phyloP scores from a whole-genome alignment of 2,329 filamentous ascomycete species.

The Calonectria ilicicola region DNA sequence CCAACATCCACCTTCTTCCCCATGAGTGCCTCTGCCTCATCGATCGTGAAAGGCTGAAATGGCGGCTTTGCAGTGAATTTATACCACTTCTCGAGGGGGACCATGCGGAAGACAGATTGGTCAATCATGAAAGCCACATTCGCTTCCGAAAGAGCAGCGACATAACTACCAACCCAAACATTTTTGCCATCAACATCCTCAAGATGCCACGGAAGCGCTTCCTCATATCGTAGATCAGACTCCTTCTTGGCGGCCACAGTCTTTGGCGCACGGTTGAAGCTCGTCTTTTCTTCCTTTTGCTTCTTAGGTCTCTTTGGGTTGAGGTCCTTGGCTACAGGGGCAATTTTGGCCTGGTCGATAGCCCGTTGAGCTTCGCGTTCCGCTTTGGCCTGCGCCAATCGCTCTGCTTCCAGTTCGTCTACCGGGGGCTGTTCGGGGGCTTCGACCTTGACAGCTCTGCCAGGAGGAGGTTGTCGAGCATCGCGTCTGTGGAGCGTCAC shows the following conservation, averaged over 20 bases:
- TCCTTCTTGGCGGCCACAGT: conserved; percentile 84
- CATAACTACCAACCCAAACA: conserved; percentile 92
- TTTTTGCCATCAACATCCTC: conserved; percentile 98
- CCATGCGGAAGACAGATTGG: conserved; percentile 80
- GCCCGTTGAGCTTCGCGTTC: conserved; percentile 89
- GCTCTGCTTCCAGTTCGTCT: conserved; percentile 71
- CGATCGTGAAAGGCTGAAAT: conserved; percentile 82
- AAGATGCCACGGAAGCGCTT: conserved; percentile 94
- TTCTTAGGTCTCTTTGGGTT: conserved; percentile 67
- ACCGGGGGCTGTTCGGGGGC: conserved; percentile 55
- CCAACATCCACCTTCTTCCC: conserved; percentile 80
- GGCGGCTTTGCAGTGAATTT: conserved; percentile 84
- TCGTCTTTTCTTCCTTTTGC: conserved; percentile 86
- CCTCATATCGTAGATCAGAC: conserved; percentile 85
- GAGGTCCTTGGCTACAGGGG: conserved; percentile 77
- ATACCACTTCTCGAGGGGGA: conserved; percentile 97
- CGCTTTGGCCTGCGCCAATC: conserved; percentile 76
- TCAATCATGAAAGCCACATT: conserved; percentile 84
- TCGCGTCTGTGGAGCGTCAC: conserved; percentile 92
- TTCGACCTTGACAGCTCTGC: conserved; percentile 73
- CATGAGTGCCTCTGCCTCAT: conserved; percentile 88
- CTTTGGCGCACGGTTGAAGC: conserved; percentile 84
- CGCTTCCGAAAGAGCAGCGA: conserved; percentile 87
- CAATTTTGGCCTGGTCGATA: conserved; percentile 91
- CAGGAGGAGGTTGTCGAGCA: conserved; percentile 76